Percentiles rank a stretch among this genome's conserved stretches.
These are phyloP conservation scores for Nowakowskiella sp. DNA, from an alignment of 192 early-diverging fungal species.

Conservation along the genomic window DNA sequence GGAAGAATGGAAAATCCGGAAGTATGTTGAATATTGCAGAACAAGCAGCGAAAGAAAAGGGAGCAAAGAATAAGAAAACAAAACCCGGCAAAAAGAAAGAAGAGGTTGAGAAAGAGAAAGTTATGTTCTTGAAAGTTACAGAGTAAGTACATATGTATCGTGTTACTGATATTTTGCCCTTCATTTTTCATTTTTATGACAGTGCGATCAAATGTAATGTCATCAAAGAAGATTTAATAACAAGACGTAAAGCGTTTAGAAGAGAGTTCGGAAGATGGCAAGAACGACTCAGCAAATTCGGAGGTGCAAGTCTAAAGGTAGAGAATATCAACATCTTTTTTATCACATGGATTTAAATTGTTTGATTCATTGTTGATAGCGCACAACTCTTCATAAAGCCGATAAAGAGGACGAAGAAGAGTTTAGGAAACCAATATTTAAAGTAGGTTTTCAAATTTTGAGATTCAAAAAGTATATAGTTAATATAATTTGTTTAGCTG, in stretches of 20 bases:
- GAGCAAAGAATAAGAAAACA: neutral
- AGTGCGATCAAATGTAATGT: slow-evolving; percentile 28
- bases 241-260: slow-evolving; percentile 25
- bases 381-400: neutral
- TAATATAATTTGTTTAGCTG: slow-evolving; percentile 15
- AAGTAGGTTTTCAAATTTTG: slow-evolving; percentile 14
- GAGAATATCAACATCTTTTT: slow-evolving; percentile 1
- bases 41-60: slow-evolving; percentile 19
- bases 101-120: slow-evolving; percentile 20
- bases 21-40: slow-evolving; percentile 24
- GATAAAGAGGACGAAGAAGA: slow-evolving; percentile 13
- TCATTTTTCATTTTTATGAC: neutral
- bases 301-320: slow-evolving; percentile 15
- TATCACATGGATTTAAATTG: too few species aligned
- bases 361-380: too few species aligned
- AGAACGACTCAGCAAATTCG: slow-evolving; percentile 21
- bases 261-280: slow-evolving; percentile 12
- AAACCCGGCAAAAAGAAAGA: slow-evolving; percentile 20
- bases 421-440: slow-evolving; percentile 36
- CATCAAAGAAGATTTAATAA: slow-evolving; percentile 32
- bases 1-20: slow-evolving; percentile 1
- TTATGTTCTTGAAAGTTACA: slow-evolving; percentile 22
- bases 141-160: slow-evolving; percentile 18
- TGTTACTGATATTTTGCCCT: neutral
- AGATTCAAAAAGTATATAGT: neutral